Base-by-base conservation (phyloP, 2,329 filamentous ascomycete genomes). In the Coniochaeta sp. region DNA sequence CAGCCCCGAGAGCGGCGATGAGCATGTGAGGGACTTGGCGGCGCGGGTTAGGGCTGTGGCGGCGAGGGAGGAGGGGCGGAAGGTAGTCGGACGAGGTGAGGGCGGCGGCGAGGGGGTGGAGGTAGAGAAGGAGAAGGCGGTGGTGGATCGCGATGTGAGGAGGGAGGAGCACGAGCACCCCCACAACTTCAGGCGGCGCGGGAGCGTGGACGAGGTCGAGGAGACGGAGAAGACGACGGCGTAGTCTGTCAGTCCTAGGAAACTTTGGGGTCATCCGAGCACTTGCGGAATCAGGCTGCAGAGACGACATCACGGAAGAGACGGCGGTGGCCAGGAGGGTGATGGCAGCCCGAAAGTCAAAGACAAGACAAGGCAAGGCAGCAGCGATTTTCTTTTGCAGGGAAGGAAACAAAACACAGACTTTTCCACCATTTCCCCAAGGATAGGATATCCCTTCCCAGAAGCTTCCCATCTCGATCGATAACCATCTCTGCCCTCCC, bases 11-110 rank as follows among this genome's bases (percentile, higher is more conserved):
- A 95, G 89, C 70, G 86, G 85, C 3, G 95, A 98, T 76, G 82
- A 81, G 63, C 93, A 99, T 79, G 82, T 99, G 58, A 87, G 84
- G 57, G 93, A 98, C 74, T 76, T 99, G 66, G 91, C 90, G 17
- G 74, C 78, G 60, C 82, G 90, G 58, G 88, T 95, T 50, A 84
- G 86, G 54, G 16, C 5, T 59, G 88, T 75, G 57, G 66, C 65
- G 69, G 69, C 68, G 67, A 62, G 59, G 61, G 58, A 55, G 55
- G 59, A 56, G 54, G 54, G 22, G 28, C 28, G 17, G 36, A 38
- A 16, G 16, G 32, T 6, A 6, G 32, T 34, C 6, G 6, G 32
- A 12, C 6, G 6, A 34, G 32, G 32, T 6, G 32, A 34, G 32
- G 6, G 12, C 32, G 32, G 32, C 12, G 32, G 6, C 12, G 32